Evolutionary conservation across 1,139 yeast genomes (phyloP).

Genomic region (Lodderomyces margitis): DNA sequence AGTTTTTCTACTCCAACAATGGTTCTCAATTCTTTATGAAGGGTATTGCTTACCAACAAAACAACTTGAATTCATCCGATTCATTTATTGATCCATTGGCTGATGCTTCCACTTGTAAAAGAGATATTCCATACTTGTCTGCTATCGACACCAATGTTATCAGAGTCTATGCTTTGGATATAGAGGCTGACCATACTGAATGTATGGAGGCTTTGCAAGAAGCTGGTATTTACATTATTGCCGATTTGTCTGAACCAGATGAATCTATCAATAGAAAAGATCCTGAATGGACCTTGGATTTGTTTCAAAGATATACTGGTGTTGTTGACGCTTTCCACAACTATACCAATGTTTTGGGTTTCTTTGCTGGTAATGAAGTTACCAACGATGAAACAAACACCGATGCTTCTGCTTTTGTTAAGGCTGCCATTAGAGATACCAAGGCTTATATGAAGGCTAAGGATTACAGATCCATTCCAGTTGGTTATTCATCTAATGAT

Average conservation of each 20-base stretch:
- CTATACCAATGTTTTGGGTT: constrained; percentile 78
- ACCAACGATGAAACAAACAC: constrained; percentile 71
- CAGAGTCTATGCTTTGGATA: constrained; percentile 73
- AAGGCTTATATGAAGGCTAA: constrained; percentile 68
- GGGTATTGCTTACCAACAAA: constrained; percentile 49
- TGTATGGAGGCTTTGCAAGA: constrained; percentile 68
- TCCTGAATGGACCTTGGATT: constrained; percentile 63
- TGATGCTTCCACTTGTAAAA: constrained; percentile 65
- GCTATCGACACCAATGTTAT: constrained; percentile 63
- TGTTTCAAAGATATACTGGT: constrained; percentile 68
- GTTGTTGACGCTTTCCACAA: constrained; percentile 71
- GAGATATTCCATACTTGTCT: constrained; percentile 74
- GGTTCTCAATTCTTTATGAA: constrained; percentile 46
- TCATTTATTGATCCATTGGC: constrained; percentile 74
- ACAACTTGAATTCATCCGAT: constrained; percentile 35
- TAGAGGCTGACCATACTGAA: constrained; percentile 57
- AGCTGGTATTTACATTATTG: constrained; percentile 77
- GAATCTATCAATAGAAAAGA: constrained; percentile 58
- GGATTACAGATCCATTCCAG: constrained; percentile 72
- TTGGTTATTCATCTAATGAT: constrained; percentile 89
- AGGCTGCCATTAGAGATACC: constrained; percentile 86
- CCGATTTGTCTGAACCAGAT: constrained; percentile 70
- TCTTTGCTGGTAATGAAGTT: constrained; percentile 92
- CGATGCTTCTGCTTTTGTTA: constrained; percentile 79
- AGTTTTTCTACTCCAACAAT: constrained; percentile 43